Percentiles rank a stretch among this genome's conserved stretches.
Conservation (phyloP, 768 basidiomycete species). For the Gyrodon lividus region DNA sequence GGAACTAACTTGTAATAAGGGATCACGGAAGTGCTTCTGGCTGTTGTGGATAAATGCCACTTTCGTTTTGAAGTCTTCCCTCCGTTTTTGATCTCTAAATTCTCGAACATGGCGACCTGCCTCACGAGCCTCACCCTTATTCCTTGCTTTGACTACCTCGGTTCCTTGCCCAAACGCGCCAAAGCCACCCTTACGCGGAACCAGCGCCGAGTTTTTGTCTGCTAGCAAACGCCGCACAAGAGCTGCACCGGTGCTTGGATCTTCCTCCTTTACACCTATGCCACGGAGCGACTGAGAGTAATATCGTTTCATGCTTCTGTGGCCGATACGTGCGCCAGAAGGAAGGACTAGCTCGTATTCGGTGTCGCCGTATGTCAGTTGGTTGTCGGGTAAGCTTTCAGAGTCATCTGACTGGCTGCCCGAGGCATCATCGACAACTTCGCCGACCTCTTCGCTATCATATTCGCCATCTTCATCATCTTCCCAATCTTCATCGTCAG, state of each 20-base stretch:
- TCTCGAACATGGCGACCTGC: constrained; percentile 85
- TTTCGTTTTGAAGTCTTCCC: constrained; percentile 82
- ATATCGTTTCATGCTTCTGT: constrained; percentile 82
- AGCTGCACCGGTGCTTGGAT: constrained; percentile 70
- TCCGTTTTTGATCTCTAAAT: constrained; percentile 75
- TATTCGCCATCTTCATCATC: constrained; percentile 30
- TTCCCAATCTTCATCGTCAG: constrained; percentile 41
- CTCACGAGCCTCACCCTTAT: constrained; percentile 92
- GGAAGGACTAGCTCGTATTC: constrained; percentile 88
- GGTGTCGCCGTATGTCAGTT: constrained; percentile 76
- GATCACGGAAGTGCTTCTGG: constrained; percentile 89
- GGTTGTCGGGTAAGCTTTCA: constrained; percentile 47
- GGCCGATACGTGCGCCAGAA: constrained; percentile 89
- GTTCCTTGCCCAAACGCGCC: constrained; percentile 83
- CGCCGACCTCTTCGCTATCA: constrained; percentile 31
- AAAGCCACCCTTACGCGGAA: constrained; percentile 82
- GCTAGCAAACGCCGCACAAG: constrained; percentile 75
- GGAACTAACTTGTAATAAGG: constrained; percentile 49
- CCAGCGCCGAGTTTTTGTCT: constrained; percentile 81
- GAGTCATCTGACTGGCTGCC: constrained; percentile 38
- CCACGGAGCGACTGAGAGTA: constrained; percentile 78
- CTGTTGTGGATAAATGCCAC: constrained; percentile 77
- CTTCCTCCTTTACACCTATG: constrained; percentile 45
- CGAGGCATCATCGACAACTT: constrained; percentile 36
- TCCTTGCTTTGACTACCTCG: constrained; percentile 85